Base-by-base conservation (phyloP, 768 basidiomycete species). In the Trametes coccinea region DNA sequence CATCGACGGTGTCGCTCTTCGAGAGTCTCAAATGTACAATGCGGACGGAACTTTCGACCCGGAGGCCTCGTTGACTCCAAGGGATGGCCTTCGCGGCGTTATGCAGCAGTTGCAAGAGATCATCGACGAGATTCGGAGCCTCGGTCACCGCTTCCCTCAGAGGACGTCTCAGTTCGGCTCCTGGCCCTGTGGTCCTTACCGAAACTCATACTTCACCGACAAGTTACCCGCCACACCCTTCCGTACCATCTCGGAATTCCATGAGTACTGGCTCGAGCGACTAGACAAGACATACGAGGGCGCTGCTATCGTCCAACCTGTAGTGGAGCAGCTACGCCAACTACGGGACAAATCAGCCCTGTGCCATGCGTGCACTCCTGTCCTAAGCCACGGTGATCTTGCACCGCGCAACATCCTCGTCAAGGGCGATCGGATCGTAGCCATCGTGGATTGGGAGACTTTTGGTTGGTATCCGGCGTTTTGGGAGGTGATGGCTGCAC, bases 391-490 rank as follows among this genome's bases (percentile, higher is more conserved):
- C 62, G 77, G 77, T 17, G 78, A 82, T 63, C 60, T 82, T 37
- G 72, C 76, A 39, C 78, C 78, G 16, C 72, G 75, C 16, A 82
- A 82, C 61, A 72, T 81, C 53, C 66, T 81, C 31, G 70, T 81
- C 41, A 66, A 75, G 47, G 70, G 65, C 27, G 65, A 63, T 17
- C 60, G 22, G 4, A 68, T 79, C 46, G 72, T 72, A 4, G 76
- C 67, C 7, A 66, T 78, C 16, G 45, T 79, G n/a, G 78, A 78
- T 58, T 79, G 76, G 77, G 73, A 71, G 49, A 67, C 60, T 16
- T 67, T 70, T 2, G 76, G 76, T 9, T 78, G 69, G 67, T 74
- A 72, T 53, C 77, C 77, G 11, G 73, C 66, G 39, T 76, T 72
- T 41, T 77, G 76, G 75, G 74, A 77, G 50, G 11, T 37, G 6